Evolutionary conservation across 257 asterid genomes (phyloP).

Genomic region (Agastache rugosa): DNA sequence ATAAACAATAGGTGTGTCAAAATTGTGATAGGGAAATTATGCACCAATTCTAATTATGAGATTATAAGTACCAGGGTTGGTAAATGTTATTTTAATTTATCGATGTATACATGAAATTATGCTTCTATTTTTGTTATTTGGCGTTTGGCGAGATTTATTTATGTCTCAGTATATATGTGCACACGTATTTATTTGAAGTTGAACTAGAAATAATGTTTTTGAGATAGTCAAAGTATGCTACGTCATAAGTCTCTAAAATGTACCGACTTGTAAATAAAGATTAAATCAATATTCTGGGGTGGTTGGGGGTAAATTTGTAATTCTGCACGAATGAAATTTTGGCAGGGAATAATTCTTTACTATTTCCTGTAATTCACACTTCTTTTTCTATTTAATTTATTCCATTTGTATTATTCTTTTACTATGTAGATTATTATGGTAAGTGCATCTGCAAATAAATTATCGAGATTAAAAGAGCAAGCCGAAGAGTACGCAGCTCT

Average conservation of each 20-base stretch:
- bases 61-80: neutral
- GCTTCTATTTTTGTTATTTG: neutral
- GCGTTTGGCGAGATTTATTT: neutral
- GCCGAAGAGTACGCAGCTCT: slow-evolving; percentile 98
- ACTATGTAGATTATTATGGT: slow-evolving; percentile 79
- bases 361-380: neutral
- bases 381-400: neutral
- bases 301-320: slow-evolving; percentile 59
- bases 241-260: slow-evolving; percentile 32
- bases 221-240: slow-evolving; percentile 37
- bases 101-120: neutral
- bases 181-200: slow-evolving; percentile 17
- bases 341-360: slow-evolving; percentile 16
- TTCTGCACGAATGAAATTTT: neutral
- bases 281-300: slow-evolving; percentile 51
- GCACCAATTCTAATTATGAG: slow-evolving; percentile 3
- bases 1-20: neutral
- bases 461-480: slow-evolving; percentile 91
- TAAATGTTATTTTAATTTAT: slow-evolving; percentile 1
- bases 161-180: neutral
- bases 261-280: slow-evolving; percentile 34
- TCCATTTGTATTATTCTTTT: neutral
- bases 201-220: slow-evolving; percentile 22
- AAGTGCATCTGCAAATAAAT: slow-evolving; percentile 95
- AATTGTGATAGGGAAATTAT: neutral